phyloP scores from a whole-genome alignment of 306 rosid species.

The Inga leiocalycina region DNA sequence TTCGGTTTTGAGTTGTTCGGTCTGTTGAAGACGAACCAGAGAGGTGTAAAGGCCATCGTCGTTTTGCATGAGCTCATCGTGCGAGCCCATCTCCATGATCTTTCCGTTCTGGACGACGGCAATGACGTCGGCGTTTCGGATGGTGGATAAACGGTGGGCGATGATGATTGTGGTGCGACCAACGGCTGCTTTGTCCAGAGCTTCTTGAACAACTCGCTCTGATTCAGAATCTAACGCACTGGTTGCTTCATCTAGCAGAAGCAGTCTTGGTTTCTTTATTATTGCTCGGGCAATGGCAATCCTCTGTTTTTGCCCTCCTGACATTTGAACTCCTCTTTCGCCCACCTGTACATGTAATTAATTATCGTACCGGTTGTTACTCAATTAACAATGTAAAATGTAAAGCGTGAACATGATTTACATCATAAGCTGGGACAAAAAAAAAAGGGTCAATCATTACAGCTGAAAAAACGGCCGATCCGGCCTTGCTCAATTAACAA shows the following conservation, averaged over 20 bases:
- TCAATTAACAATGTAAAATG: neutral
- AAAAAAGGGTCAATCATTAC: neutral
- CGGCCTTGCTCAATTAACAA: too few relatives aligned
- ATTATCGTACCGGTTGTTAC: neutral
- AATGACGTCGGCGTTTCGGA: constrained; percentile 49
- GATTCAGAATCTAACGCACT: constrained; percentile 70
- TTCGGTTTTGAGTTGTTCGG: neutral
- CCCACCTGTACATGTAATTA: constrained; percentile 42
- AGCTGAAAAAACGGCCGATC: too few relatives aligned
- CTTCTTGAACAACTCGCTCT: constrained; percentile 57
- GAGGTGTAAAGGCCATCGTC: constrained; percentile 37
- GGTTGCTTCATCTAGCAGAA: constrained; percentile 72
- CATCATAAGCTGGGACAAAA: neutral
- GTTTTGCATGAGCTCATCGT: constrained; percentile 35
- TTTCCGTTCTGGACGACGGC: constrained; percentile 44
- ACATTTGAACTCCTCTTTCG: constrained; percentile 59
- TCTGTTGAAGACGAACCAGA: constrained; percentile 40
- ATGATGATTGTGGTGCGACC: constrained; percentile 62
- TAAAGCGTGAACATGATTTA: neutral
- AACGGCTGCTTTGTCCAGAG: constrained; percentile 45
- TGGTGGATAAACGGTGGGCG: constrained; percentile 67
- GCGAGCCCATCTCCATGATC: constrained; percentile 42
- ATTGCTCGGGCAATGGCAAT: constrained; percentile 70
- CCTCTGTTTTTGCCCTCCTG: constrained; percentile 76
- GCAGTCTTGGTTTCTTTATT: constrained; percentile 50